Evolutionary conservation across 73 alveolate species (phyloP), one percentile per base, ranked within the genome.

Genomic region (Uronychia setigera): DNA sequence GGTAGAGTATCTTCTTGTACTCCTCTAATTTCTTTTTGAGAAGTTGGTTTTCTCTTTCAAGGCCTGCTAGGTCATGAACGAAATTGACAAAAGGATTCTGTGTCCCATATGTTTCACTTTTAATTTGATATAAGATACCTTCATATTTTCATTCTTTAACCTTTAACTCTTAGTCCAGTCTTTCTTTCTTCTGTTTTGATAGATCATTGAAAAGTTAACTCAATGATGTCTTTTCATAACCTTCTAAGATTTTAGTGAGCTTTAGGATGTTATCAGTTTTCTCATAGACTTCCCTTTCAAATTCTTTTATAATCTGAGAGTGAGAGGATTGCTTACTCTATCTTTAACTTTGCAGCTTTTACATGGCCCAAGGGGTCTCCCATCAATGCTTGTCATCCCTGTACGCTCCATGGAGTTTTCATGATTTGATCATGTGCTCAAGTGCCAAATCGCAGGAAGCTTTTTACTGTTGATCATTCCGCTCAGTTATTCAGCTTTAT

Each of bases 391-490:
- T 5, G 67, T 46, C 67, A 46, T 46, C 67, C 67, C 67, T 5
- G 67, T 46, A 5, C 19, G 67, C 19, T 5, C 67, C 67, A 46
- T 46, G 5, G 67, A 46, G 19, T 46, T 46, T 19, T 46, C 67
- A 11, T 46, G n/a, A n/a, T n/a, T 19, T 46, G 5, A 19, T 19
- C 67, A 11, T 46, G 67, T 19, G 5, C n/a, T 46, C 67, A 46
- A 46, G 19, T 46, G 67, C 67, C 67, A 46, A 46, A 46, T 46
- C 67, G 67, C 67, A 46, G 67, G 67, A 11, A 46, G 67, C 67
- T 46, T 46, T 46, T 19, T 46, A 46, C 19, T 46, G 67, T 46
- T 46, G n/a, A 46, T 19, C 19, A 11, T 46, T 46, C 67, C 67
- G 19, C 67, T 11, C 5, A 46, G 67, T 46, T 46, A 19, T 19